These are phyloP conservation scores for Santalum album DNA, from an alignment of 164 flowering plant genomes.

Conservation along the genomic window DNA sequence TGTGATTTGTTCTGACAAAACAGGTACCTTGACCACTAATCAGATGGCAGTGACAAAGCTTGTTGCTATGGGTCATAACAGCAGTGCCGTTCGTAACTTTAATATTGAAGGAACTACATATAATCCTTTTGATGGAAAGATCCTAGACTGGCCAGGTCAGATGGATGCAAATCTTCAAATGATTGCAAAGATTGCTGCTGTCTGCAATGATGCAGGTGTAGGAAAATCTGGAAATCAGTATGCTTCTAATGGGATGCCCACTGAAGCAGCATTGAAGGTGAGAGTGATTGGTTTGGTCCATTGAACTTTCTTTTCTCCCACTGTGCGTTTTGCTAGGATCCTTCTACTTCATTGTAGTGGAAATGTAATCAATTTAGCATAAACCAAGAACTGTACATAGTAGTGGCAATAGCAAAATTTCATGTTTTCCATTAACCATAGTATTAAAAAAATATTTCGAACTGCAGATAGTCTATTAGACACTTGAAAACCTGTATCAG, in stretches of 20 bases:
- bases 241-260: slow-evolving; percentile 4
- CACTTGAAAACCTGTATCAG: no score
- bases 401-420: no score
- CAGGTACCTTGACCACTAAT: slow-evolving; percentile 27
- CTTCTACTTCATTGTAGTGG: no score
- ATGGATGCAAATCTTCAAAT: slow-evolving; percentile 7
- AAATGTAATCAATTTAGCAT: no score
- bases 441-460: no score
- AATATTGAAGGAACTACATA: slow-evolving; percentile 2
- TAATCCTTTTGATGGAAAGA: slow-evolving; percentile 3
- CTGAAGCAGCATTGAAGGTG: slow-evolving; percentile 6
- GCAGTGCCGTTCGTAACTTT: not conserved
- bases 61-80: slow-evolving; percentile 2
- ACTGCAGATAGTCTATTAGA: no score
- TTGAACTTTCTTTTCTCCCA: no score
- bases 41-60: slow-evolving; percentile 7
- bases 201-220: slow-evolving; percentile 5
- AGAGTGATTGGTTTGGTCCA: no score
- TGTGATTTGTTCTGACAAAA: slow-evolving; percentile 55
- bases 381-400: no score
- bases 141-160: not conserved
- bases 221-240: slow-evolving; percentile 1
- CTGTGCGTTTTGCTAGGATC: no score
- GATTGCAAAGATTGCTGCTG: slow-evolving; percentile 6
- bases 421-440: no score